A percentile compares a stretch with the other conserved stretches of the same genome.
These are phyloP conservation scores for Russula compacta DNA, from an alignment of 768 basidiomycete species.

Conservation along the genomic window DNA sequence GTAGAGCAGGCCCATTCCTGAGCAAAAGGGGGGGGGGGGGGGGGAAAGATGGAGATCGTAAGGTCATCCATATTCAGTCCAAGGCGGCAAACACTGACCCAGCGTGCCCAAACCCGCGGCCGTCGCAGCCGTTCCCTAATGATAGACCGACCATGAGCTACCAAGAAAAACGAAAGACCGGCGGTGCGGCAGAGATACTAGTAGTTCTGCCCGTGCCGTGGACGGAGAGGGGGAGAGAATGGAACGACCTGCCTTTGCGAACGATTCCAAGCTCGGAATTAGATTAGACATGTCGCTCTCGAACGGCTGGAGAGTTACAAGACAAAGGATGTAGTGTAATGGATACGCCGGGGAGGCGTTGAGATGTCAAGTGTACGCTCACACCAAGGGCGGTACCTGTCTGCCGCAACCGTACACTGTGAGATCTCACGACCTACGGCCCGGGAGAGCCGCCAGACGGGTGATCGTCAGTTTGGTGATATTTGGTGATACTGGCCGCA, in stretches of 20 bases:
- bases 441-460: not conserved
- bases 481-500: too few relatives aligned
- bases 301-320: not conserved
- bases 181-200: not conserved
- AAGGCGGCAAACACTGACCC: slow-evolving; percentile 22
- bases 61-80: not conserved
- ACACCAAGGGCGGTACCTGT: too few relatives aligned
- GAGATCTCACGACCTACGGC: not conserved
- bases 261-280: slow-evolving; percentile 35
- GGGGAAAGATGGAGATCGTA: not conserved
- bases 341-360: too few relatives aligned
- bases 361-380: too few relatives aligned
- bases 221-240: not conserved
- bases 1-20: slow-evolving; percentile 68
- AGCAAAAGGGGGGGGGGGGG: not conserved
- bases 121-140: slow-evolving; percentile 30
- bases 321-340: not conserved
- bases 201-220: not conserved
- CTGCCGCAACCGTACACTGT: too few relatives aligned
- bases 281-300: slow-evolving; percentile 29
- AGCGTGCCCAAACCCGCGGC: slow-evolving; percentile 31
- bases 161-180: not conserved
- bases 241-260: slow-evolving; percentile 34
- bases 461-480: too few relatives aligned
- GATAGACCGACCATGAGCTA: not conserved